Base-by-base conservation (phyloP, 371 early-diverging fungal genomes). In the Polyrhizophydium stewartii region DNA sequence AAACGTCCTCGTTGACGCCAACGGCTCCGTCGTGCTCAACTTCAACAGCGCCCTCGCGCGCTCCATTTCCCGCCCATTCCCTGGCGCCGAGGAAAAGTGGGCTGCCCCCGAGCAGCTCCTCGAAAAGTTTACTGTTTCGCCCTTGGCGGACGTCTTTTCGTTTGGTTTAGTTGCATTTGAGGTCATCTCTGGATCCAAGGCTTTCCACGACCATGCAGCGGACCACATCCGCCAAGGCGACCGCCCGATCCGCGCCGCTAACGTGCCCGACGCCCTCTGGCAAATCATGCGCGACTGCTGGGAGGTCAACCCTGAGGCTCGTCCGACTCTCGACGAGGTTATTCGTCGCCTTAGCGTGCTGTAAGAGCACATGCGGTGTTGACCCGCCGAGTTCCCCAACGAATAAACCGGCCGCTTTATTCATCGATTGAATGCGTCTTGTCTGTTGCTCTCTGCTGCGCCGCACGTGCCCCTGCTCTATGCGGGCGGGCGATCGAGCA, bases 121-220 rank as follows among this genome's bases (percentile, higher is more conserved):
- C 5, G 56, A 47, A 40, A 65, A 68, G 2, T 61, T 55, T 13
- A 55, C 45, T 25, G 45, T 64, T 1, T 56, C 64, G 1, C 63
- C 56, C 13, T 56, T 64, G 21, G 62, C 61, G 0, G 75, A 74
- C 61, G 65, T 71, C 1, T 74, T 67, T 59, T 66, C 70, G 5
- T 72, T 69, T 55, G 69, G 64, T 17, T 69, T 72, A 69, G 61
- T 60, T 2, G 66, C 63, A 45, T 72, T 61, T 56, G 69, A 72
- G 51, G 37, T 72, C 19, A 17, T 69, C 24, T 59, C 55, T 28
- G 64, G 67, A 35, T 65, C 64, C 22, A 22, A 17, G n/a, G 17
- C 56, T 13, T 55, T 55, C 25, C 16, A 43, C 43, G 43, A 43
- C 17, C 43, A 43, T 17, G n/a, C n/a, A 17, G 17, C 16, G 21